phyloP scores from a whole-genome alignment of 140 eudicot species.

The Oenanthe javanica region DNA sequence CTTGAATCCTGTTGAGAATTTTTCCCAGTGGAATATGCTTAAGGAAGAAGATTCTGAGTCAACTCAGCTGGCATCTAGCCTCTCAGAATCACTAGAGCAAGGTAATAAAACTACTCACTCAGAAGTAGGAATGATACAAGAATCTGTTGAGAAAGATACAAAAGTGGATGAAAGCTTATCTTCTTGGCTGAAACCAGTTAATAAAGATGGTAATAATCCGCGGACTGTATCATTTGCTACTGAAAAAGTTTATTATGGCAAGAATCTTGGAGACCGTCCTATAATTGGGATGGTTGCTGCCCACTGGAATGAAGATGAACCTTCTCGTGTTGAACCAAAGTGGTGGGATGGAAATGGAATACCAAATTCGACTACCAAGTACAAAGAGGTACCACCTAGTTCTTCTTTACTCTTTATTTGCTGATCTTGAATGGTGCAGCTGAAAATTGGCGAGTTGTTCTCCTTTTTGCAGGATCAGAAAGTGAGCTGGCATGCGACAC shows the following conservation, averaged over 20 bases:
- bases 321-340: conserved; percentile 33
- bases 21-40: conserved; percentile 33
- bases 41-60: conserved; percentile 29
- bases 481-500: conserved; percentile 93
- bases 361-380: conserved; percentile 81
- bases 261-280: conserved; percentile 38
- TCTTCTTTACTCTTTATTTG: neutral
- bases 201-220: conserved; percentile 21
- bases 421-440: neutral
- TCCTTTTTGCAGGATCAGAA: conserved; percentile 71
- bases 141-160: conserved; percentile 28
- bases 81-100: conserved; percentile 25
- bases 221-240: conserved; percentile 11
- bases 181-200: conserved; percentile 58
- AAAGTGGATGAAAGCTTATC: conserved; percentile 54
- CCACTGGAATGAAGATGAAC: conserved; percentile 44
- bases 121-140: conserved; percentile 20
- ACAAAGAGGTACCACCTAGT: conserved; percentile 63
- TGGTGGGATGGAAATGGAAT: conserved; percentile 66
- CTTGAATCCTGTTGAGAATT: conserved; percentile 42
- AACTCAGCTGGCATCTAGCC: conserved; percentile 17
- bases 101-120: conserved; percentile 26
- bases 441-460: neutral
- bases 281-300: conserved; percentile 50
- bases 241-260: conserved; percentile 20